Base-by-base conservation (phyloP, 2,329 filamentous ascomycete genomes). In the Alternaria longipes region DNA sequence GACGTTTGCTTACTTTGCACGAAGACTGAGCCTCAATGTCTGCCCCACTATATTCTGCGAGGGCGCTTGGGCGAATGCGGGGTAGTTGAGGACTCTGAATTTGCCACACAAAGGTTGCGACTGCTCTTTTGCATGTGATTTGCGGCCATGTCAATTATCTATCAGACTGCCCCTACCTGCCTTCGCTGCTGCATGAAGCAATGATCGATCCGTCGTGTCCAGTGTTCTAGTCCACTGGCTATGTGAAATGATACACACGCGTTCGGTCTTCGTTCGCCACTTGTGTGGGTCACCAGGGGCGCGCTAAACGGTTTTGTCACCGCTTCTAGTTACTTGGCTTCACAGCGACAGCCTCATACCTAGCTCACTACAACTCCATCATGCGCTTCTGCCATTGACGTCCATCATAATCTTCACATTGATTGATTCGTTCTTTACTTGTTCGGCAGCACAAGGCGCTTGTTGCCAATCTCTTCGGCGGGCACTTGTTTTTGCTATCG, bases 191-290 rank as follows among this genome's bases (percentile, higher is more conserved):
- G 14, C 9, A n/a, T 26, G 22, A 11, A 44, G 41, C 12, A 49
- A 49, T 16, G 6, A 1, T 12, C 14, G 6, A 4, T 24, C 8
- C 18, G 5, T 34, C 9, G 16, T 36, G 30, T 28, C 8, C 18
- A 32, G 1, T 32, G 8, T 34, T 49, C 28, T 8, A 34, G 18
- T 20, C 8, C 20, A 20, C 20, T 36, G 30, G 18, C 30, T 5
- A 24, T 24, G 46, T 49, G 20, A 16, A 36, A 36, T 22, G 52
- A 47, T 50, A n/a, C 16, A 32, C 5, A 71, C 66, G 32, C 67
- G 63, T 54, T 56, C 61, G 40, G 47, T 11, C 36, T 49, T 62
- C 54, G 11, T 60, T 56, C 45, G 58, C 58, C 58, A 60, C 53
- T 28, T 22, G n/a, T 38, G 58, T 45, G 54, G 53, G 45, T 53